A percentile compares a stretch with the other conserved stretches of the same genome.
Evolutionary conservation across 1,284 basidiomycete genomes (phyloP).

Genomic region (Sparassis latifolia): DNA sequence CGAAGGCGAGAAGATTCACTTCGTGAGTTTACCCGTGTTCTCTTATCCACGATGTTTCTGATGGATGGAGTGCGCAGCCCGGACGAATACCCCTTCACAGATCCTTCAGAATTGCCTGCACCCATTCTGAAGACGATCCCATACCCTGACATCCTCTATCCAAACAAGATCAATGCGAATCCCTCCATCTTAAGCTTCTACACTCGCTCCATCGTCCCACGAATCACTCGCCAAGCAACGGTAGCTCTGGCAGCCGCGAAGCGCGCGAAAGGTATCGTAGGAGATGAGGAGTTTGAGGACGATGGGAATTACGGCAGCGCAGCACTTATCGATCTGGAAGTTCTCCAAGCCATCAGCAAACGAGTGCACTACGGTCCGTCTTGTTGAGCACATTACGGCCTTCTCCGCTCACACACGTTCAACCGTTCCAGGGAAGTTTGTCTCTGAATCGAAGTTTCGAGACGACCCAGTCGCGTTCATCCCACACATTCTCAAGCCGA

Average conservation of each 20-base stretch:
- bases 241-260: conserved; percentile 53
- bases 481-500: conserved; percentile 79
- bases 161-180: conserved; percentile 87
- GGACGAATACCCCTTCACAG: conserved; percentile 96
- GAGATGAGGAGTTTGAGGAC: conserved; percentile 68
- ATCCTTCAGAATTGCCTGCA: conserved; percentile 61
- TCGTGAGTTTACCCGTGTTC: conserved; percentile 43
- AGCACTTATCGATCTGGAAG: conserved; percentile 91
- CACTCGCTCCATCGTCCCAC: conserved; percentile 72
- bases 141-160: conserved; percentile 78
- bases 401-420: conserved; percentile 1
- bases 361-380: conserved; percentile 92
- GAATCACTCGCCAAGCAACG: conserved; percentile 71
- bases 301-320: conserved; percentile 98
- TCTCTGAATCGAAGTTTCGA: conserved; percentile 94
- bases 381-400: not conserved
- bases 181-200: conserved; percentile 87
- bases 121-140: conserved; percentile 76
- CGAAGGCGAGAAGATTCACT: conserved; percentile 89
- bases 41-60: not conserved
- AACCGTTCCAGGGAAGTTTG: conserved; percentile 83
- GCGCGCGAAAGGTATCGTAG: conserved; percentile 57
- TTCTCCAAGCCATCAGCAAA: conserved; percentile 90
- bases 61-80: conserved; percentile 48
- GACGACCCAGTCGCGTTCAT: conserved; percentile 84